These are phyloP conservation scores for Trichophyton verrucosum DNA, from an alignment of 2,329 filamentous ascomycete species.

Conservation along the genomic window DNA sequence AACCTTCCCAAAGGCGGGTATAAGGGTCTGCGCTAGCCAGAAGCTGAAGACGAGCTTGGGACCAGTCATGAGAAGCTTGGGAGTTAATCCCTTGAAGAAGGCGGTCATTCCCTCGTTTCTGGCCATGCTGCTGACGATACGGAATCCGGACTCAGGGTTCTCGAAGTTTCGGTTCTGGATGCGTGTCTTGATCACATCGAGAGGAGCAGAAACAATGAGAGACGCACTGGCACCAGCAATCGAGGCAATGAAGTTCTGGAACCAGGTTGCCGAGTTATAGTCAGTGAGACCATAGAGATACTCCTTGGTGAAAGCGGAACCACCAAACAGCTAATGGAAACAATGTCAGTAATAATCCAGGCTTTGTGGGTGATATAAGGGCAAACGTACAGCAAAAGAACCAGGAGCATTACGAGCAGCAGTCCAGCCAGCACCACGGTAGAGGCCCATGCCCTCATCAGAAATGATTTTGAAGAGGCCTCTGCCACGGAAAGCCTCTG, in stretches of 20 bases:
- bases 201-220: conserved; percentile 86
- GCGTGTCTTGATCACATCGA: conserved; percentile 96
- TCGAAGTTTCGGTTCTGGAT: conserved; percentile 99
- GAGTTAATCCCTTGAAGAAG: conserved; percentile 96
- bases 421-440: conserved; percentile 95
- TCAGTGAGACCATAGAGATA: conserved; percentile 81
- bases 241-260: conserved; percentile 94
- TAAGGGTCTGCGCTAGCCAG: conserved; percentile 97
- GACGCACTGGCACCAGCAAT: conserved; percentile 90
- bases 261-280: conserved; percentile 91
- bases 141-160: conserved; percentile 87
- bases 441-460: conserved; percentile 90
- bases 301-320: conserved; percentile 93
- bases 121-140: conserved; percentile 84
- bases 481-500: conserved; percentile 89
- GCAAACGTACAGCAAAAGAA: conserved; percentile 70
- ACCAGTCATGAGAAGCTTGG: conserved; percentile 97
- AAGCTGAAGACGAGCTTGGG: conserved; percentile 99
- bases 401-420: conserved; percentile 93
- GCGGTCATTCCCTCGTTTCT: conserved; percentile 71
- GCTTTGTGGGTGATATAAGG: conserved; percentile 13
- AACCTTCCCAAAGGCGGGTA: conserved; percentile 73
- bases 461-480: conserved; percentile 79
- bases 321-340: conserved; percentile 70
- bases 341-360: conserved; percentile 9